These are phyloP conservation scores for Hamamelis virginiana DNA, from an alignment of 164 flowering plant species.

Conservation along the genomic window DNA sequence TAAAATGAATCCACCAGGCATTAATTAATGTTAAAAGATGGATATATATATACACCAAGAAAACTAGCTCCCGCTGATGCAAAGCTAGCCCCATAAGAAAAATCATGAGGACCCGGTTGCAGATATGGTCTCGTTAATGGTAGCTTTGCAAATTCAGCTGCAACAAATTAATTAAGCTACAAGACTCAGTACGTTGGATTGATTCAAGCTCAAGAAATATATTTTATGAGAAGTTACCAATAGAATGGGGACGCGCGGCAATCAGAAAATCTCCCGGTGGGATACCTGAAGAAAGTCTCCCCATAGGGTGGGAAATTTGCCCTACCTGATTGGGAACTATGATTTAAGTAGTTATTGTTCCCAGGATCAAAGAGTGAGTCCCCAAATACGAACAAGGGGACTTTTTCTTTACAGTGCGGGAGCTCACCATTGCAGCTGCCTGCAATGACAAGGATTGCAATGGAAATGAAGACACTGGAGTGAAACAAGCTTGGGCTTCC, in stretches of 20 bases:
- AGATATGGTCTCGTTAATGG: conserved; percentile 12
- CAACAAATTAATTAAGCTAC: background rate
- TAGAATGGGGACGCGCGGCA: conserved; percentile 53
- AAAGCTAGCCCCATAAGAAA: conserved; percentile 5
- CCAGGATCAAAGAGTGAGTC: conserved; percentile 52
- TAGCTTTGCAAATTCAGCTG: conserved; percentile 9
- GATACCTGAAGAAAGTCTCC: conserved; percentile 38
- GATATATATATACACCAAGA: no score
- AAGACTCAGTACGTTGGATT: background rate
- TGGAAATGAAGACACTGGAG: conserved; percentile 12
- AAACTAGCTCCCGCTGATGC: conserved; percentile 5
- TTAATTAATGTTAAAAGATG: no score
- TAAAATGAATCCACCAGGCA: background rate
- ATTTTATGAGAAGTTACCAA: no score
- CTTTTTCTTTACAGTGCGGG: background rate
- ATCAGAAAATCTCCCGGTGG: conserved; percentile 60
- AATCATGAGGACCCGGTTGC: conserved; percentile 1
- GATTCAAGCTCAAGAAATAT: no score
- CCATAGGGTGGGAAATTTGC: conserved; percentile 64
- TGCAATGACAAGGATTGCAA: background rate
- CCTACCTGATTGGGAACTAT: conserved; percentile 39
- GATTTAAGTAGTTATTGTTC: conserved; percentile 58
- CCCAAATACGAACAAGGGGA: conserved; percentile 48
- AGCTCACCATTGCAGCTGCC: background rate
- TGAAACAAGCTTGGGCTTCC: conserved; percentile 12